Percentiles rank a stretch among this genome's conserved stretches.
phyloP scores from a whole-genome alignment of 1,284 basidiomycete genomes.

The Trametes polyzona region DNA sequence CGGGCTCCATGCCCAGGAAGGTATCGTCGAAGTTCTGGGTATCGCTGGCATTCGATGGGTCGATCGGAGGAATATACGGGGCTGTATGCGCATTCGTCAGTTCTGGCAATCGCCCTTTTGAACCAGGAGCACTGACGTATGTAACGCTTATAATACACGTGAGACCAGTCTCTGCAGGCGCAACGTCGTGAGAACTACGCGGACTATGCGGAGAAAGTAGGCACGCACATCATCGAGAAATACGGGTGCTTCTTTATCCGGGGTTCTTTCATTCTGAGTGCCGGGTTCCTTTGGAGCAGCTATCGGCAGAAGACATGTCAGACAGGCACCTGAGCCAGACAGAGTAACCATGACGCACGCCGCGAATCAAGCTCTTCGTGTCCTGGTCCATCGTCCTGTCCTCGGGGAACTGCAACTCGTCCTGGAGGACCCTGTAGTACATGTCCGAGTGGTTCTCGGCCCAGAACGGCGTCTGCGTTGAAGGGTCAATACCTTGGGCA shows the following conservation, averaged over 20 bases:
- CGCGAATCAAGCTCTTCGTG: conserved; percentile 93
- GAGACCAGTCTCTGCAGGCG: conserved; percentile 79
- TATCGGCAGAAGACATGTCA: conserved; percentile 40
- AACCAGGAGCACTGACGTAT: conserved; percentile 58
- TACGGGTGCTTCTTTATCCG: conserved; percentile 94
- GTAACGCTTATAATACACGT: conserved; percentile 93
- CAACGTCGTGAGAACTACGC: conserved; percentile 15
- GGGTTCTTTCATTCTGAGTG: conserved; percentile 88
- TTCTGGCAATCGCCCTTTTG: not conserved
- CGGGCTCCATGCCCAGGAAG: conserved; percentile 93
- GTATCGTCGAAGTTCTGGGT: conserved; percentile 98
- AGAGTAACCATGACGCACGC: conserved; percentile 56
- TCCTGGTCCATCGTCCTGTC: conserved; percentile 91
- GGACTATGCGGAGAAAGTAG: conserved; percentile 9
- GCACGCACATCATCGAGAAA: conserved; percentile 90
- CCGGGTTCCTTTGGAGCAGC: conserved; percentile 92
- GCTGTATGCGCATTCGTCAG: conserved; percentile 52
- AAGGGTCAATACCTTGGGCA: conserved; percentile 21
- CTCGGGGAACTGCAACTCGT: conserved; percentile 88
- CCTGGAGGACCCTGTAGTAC: conserved; percentile 90
- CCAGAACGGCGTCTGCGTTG: conserved; percentile 86
- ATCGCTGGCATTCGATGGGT: conserved; percentile 92
- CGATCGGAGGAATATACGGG: conserved; percentile 95
- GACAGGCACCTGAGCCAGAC: conserved; percentile 7
- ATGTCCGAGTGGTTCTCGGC: conserved; percentile 93